Evolutionary conservation across 2,329 filamentous ascomycete genomes (phyloP), one percentile per base, ranked within the genome.

Genomic region (Pseudopyricularia cyperi): DNA sequence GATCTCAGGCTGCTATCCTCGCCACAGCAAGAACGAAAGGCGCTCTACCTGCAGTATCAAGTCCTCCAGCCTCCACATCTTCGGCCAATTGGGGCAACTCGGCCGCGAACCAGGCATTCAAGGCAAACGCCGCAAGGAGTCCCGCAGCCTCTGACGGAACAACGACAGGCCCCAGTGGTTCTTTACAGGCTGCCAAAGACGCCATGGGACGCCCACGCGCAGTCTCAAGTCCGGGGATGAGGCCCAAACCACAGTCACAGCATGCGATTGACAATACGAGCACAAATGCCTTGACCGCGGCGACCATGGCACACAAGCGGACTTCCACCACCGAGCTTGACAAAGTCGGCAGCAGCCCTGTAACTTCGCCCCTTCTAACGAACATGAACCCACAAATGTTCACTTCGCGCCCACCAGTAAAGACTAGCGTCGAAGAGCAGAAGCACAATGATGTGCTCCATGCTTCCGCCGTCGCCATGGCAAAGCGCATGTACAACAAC

Each of bases 401-500:
- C 62, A 89, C 85, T 0, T 83, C 86, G 1, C 71, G 80, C 33
- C 89, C 89, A 4, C 83, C 83, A 0, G 79, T 94, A 3, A 74
- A 79, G 26, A 70, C 77, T 2, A 87, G 94, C 61, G 69, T 81
- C 0, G 83, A 93, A 39, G 89, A 95, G 60, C 77, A 82, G 64
- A 82, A 78, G 55, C 80, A 78, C 53, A 78, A 83, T 46, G 85
- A 89, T 57, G 80, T 82, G 4, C 71, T 95, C 3, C 85, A 84
- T 56, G 87, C 89, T 30, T 91, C 89, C 19, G 89, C 90, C 2
- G 72, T 95, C 3, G 87, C 86, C 11, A 95, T 96, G 89, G 89
- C 90, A 7, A 86, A 84, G 66, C 80, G 85, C 58, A 91, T 95
- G 82, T 95, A 89, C 62, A 78, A 73, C 11, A 72, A 79, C 33